Conservation (phyloP, 257 asterid species). For the Phtheirospermum japonicum region DNA sequence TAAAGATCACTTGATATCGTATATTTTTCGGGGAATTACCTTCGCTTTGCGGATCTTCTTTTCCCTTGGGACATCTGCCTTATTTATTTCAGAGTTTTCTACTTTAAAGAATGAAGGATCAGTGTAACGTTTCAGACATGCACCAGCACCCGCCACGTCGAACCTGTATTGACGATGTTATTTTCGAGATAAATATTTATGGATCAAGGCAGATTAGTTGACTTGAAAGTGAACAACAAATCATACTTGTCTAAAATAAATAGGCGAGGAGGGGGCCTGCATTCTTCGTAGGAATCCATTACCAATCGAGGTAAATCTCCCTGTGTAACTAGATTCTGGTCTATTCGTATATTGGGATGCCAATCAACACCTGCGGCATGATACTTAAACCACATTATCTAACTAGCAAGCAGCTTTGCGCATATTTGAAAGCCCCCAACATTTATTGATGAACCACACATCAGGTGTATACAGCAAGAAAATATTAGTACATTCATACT, state of each 20-base stretch:
- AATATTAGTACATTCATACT: no score
- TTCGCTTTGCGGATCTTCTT: constrained; percentile 76
- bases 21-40: constrained; percentile 44
- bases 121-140: constrained; percentile 90
- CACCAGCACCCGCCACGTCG: constrained; percentile 98
- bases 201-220: constrained; percentile 11
- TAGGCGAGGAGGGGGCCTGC: constrained; percentile 96
- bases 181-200: constrained; percentile 1
- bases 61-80: constrained; percentile 58
- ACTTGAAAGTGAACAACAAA: constrained; percentile 21
- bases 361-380: constrained; percentile 71
- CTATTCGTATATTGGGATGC: constrained; percentile 65
- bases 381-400: constrained; percentile 25
- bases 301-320: constrained; percentile 91
- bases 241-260: constrained; percentile 95
- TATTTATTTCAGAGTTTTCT: constrained; percentile 46
- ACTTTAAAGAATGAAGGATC: constrained; percentile 86
- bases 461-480: no score
- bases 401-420: constrained; percentile 23
- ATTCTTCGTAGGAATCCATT: constrained; percentile 95
- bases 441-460: no score
- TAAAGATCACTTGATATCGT: background rate
- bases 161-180: constrained; percentile 48
- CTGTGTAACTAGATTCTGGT: constrained; percentile 63
- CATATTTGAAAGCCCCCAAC: constrained; percentile 4